Evolutionary conservation across 768 basidiomycete species (phyloP).

Genomic region (Roridomyces roridus): DNA sequence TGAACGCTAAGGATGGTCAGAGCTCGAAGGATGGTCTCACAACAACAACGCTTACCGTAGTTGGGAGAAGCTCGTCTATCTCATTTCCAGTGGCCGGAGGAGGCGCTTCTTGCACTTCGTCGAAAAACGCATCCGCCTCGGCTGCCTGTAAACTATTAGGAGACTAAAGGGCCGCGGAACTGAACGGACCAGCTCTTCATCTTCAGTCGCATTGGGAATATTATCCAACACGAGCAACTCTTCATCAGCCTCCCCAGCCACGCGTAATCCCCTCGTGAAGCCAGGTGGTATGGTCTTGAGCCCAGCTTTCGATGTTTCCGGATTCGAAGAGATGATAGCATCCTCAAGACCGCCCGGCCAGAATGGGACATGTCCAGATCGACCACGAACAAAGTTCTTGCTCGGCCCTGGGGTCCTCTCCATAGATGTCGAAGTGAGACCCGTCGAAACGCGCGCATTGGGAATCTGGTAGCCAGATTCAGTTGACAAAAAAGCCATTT

Average conservation of each 20-base stretch:
- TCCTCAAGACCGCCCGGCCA: slow-evolving; percentile 92
- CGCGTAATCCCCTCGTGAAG: slow-evolving; percentile 76
- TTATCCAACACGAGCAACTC: slow-evolving; percentile 41
- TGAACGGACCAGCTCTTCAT: slow-evolving; percentile 21
- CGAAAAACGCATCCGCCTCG: slow-evolving; percentile 21
- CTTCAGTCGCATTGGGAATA: slow-evolving; percentile 11
- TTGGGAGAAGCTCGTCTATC: slow-evolving; percentile 26
- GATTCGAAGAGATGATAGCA: slow-evolving; percentile 35
- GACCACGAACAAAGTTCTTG: slow-evolving; percentile 89
- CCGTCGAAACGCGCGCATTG: slow-evolving; percentile 62
- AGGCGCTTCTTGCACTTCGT: slow-evolving; percentile 17
- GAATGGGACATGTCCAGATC: slow-evolving; percentile 92
- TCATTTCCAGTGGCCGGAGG: slow-evolving; percentile 3
- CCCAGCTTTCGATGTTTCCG: slow-evolving; percentile 41
- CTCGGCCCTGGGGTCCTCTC: slow-evolving; percentile 82
- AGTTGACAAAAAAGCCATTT: not conserved
- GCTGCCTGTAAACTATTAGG: slow-evolving; percentile 6
- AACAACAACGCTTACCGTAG: slow-evolving; percentile 59
- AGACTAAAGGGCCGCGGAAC: not conserved
- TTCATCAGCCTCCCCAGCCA: slow-evolving; percentile 67
- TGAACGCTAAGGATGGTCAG: slow-evolving; percentile 47
- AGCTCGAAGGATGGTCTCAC: not conserved
- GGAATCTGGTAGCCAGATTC: slow-evolving; percentile 49
- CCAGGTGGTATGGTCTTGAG: slow-evolving; percentile 84
- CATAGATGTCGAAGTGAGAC: slow-evolving; percentile 84